Evolutionary conservation across 108 stramenopile species (phyloP).

Genomic region (Cyclotella sp.): DNA sequence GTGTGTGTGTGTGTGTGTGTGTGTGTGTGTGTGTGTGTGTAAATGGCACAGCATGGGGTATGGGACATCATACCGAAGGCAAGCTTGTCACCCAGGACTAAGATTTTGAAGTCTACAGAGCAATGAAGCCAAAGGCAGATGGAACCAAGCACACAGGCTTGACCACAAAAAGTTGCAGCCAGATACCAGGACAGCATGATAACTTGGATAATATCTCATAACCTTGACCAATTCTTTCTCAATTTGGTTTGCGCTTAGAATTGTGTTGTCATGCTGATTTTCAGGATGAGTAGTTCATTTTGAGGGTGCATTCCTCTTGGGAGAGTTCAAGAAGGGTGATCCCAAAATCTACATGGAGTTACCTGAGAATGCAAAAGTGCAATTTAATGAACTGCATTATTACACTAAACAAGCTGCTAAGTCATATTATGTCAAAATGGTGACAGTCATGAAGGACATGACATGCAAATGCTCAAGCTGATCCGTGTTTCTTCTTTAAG

Average conservation of each 20-base stretch:
- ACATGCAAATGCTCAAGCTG: not conserved
- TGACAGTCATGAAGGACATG: constrained; percentile 4
- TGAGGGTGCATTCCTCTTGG: not conserved
- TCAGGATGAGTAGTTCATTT: not conserved
- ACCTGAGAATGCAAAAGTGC: constrained; percentile 6
- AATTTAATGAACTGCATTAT: constrained; percentile 11
- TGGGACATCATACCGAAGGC: not conserved
- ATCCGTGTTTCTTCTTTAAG: not conserved
- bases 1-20: constrained; percentile 16
- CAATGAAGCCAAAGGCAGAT: constrained; percentile 15
- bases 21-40: no score
- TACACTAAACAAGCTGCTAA: constrained; percentile 12
- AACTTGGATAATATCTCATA: constrained; percentile 8
- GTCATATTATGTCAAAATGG: not conserved
- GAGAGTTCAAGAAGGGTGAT: constrained; percentile 5
- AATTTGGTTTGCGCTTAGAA: not conserved
- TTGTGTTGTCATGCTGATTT: not conserved
- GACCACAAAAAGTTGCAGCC: constrained; percentile 19
- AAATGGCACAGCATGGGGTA: constrained; percentile 2
- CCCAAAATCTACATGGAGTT: constrained; percentile 1
- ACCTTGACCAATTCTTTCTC: constrained; percentile 24
- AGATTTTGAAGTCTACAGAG: not conserved
- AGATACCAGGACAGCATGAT: constrained; percentile 7
- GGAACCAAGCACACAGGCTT: constrained; percentile 25
- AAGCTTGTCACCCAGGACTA: constrained; percentile 2